Evolutionary conservation across 495 filamentous ascomycete species (phyloP).

Genomic region (Penicillium bialowiezense): DNA sequence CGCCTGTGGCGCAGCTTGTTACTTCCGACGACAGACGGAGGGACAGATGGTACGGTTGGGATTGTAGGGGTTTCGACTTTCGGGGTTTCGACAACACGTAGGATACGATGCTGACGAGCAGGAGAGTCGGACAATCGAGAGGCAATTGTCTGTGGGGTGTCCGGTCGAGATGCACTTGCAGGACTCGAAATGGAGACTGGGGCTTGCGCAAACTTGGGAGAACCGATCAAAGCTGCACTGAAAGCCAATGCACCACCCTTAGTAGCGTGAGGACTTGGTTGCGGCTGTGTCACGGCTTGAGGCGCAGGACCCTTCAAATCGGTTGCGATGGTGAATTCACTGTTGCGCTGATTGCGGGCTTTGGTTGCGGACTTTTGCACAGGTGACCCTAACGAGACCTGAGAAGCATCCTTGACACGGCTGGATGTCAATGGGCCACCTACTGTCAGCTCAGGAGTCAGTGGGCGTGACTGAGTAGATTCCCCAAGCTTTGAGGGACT

Average conservation of each 20-base stretch:
- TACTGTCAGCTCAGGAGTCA: conserved; percentile 15
- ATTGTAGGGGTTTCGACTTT: conserved; percentile 60
- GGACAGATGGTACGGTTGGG: conserved; percentile 36
- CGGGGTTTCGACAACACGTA: conserved; percentile 69
- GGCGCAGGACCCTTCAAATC: conserved; percentile 19
- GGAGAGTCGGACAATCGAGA: conserved; percentile 51
- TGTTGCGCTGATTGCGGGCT: conserved; percentile 24
- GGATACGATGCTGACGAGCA: conserved; percentile 48
- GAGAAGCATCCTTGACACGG: conserved; percentile 35
- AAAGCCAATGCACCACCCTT: conserved; percentile 37
- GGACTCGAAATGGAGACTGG: conserved; percentile 20
- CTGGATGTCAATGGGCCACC: conserved; percentile 8
- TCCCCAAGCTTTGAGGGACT: conserved; percentile 28
- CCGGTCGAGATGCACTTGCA: conserved; percentile 32
- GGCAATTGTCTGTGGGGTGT: conserved; percentile 36
- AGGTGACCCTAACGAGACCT: conserved; percentile 44
- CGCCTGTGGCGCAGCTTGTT: conserved; percentile 52
- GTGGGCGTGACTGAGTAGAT: conserved; percentile 20
- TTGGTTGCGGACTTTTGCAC: conserved; percentile 37
- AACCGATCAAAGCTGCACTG: conserved; percentile 20
- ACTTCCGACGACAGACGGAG: conserved; percentile 34
- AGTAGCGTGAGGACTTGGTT: conserved; percentile 6
- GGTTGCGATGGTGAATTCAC: conserved; percentile 17
- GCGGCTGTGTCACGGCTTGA: conserved; percentile 14
- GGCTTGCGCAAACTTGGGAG: conserved; percentile 22